Percentiles rank a stretch among this genome's conserved stretches.
Conservation (phyloP, 176 grass and related monocot species). For the Cenchrus purpureus region DNA sequence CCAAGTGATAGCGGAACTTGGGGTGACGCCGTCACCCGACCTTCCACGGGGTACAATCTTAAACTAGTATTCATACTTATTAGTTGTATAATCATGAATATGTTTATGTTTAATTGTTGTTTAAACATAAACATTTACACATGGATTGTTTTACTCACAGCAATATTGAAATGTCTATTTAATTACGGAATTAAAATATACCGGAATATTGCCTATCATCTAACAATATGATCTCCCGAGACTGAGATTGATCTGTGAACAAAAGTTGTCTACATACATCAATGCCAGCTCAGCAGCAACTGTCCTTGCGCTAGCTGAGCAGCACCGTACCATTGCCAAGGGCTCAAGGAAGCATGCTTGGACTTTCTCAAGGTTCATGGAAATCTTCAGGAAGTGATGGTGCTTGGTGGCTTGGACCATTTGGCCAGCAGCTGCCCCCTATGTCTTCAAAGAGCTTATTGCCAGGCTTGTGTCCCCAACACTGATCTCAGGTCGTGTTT, state of each 20-base stretch:
- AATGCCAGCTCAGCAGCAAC: conserved; percentile 6
- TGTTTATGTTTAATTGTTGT: too few relatives aligned
- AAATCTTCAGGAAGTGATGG: background rate
- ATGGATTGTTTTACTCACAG: too few relatives aligned
- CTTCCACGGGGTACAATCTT: too few relatives aligned
- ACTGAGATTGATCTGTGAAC: background rate
- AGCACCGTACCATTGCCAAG: background rate
- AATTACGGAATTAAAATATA: too few relatives aligned
- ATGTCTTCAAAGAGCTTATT: background rate
- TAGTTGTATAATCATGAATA: too few relatives aligned
- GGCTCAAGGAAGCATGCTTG: background rate
- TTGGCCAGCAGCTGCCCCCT: conserved; percentile 40
- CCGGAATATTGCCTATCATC: too few relatives aligned
- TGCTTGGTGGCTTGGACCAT: conserved; percentile 15
- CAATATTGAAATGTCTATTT: too few relatives aligned
- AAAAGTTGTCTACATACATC: conserved; percentile 12
- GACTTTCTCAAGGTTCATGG: background rate
- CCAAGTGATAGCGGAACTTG: too few relatives aligned
- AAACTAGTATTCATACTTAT: too few relatives aligned
- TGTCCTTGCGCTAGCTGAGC: conserved; percentile 21
- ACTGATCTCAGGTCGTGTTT: background rate
- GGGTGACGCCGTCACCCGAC: too few relatives aligned
- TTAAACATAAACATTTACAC: too few relatives aligned
- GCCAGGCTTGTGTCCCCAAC: too few relatives aligned
- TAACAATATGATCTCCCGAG: background rate